Evolutionary conservation across 352 stramenopile species (phyloP).

Genomic region (Globisporangium irregulare): DNA sequence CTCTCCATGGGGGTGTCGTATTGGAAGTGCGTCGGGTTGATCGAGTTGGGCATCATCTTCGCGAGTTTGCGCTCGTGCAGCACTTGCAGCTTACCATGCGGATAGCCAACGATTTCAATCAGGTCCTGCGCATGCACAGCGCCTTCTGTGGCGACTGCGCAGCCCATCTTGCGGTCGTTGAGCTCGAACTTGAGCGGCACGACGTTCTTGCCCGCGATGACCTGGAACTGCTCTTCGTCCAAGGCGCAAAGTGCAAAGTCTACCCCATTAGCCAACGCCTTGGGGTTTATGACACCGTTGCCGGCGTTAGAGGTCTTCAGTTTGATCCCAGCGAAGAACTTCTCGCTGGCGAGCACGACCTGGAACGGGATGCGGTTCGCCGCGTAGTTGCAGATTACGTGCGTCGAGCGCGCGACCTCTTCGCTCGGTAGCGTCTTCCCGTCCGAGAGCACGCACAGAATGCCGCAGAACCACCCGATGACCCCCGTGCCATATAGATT

Average conservation of each 20-base stretch:
- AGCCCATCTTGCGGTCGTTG: slow-evolving; percentile 62
- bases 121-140: slow-evolving; percentile 20
- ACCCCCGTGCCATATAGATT: slow-evolving; percentile 49
- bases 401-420: slow-evolving; percentile 31
- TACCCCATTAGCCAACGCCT: slow-evolving; percentile 11
- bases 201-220: slow-evolving; percentile 42
- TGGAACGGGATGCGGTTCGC: slow-evolving; percentile 42
- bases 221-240: slow-evolving; percentile 45
- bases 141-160: slow-evolving; percentile 18
- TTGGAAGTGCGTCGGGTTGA: slow-evolving; percentile 46
- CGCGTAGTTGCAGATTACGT: slow-evolving; percentile 54
- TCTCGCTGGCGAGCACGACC: slow-evolving; percentile 39
- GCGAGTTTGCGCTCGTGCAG: slow-evolving; percentile 34
- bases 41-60: slow-evolving; percentile 46
- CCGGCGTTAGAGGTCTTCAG: slow-evolving; percentile 8
- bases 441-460: slow-evolving; percentile 52
- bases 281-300: slow-evolving; percentile 1
- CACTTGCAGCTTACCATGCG: slow-evolving; percentile 53
- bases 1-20: slow-evolving; percentile 45
- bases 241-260: slow-evolving; percentile 57
- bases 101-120: slow-evolving; percentile 59
- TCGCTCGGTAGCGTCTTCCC: slow-evolving; percentile 44
- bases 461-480: slow-evolving; percentile 42
- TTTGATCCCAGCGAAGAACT: slow-evolving; percentile 44
- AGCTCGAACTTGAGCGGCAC: slow-evolving; percentile 43